Evolutionary conservation across 257 asterid genomes (phyloP).

Genomic region (Anisodus tanguticus): DNA sequence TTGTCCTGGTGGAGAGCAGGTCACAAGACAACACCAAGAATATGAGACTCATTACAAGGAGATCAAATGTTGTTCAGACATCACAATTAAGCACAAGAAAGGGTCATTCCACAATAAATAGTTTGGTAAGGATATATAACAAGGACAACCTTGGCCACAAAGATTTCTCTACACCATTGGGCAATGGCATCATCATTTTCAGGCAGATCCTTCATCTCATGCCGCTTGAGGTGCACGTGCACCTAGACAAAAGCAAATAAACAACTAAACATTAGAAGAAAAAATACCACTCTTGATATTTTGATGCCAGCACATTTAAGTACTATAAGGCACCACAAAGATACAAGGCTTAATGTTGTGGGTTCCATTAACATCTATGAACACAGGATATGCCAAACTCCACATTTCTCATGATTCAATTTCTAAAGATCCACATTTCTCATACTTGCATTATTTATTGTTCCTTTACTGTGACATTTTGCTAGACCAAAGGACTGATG

Average conservation of each 20-base stretch:
- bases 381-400: background rate
- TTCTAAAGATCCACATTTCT: too few species aligned
- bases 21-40: background rate
- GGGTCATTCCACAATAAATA: background rate
- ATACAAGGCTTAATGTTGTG: background rate
- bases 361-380: background rate
- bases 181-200: conserved; percentile 79
- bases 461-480: background rate
- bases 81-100: conserved; percentile 4
- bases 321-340: background rate
- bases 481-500: background rate
- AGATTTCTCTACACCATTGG: conserved; percentile 88
- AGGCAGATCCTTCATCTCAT: conserved; percentile 81
- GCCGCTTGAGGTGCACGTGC: conserved; percentile 86
- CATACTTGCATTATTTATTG: background rate
- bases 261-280: background rate
- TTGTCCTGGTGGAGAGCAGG: conserved; percentile 57
- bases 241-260: conserved; percentile 52
- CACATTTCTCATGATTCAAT: too few species aligned
- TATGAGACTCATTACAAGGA: conserved; percentile 22
- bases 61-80: background rate
- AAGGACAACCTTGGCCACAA: conserved; percentile 70
- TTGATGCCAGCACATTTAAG: background rate
- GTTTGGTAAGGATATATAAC: conserved; percentile 7
- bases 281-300: background rate